phyloP scores from a whole-genome alignment of 73 alveolate species.

The Paramecium tetraurelia region DNA sequence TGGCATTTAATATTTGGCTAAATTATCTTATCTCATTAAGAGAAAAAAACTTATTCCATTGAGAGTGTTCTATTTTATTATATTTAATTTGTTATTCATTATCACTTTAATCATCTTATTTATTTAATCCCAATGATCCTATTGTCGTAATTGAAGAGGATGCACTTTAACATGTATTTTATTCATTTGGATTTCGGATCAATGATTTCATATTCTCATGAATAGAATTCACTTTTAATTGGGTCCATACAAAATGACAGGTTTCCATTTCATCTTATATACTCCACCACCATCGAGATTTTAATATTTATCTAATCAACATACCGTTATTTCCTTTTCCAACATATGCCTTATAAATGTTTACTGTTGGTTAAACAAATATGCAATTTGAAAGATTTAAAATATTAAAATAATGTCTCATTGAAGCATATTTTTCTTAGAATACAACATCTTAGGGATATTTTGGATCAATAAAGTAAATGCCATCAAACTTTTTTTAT shows the following conservation, averaged over 20 bases:
- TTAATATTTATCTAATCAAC: slow-evolving; percentile 71
- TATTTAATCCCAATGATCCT: neutral
- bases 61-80: neutral
- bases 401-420: slow-evolving; percentile 44
- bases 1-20: neutral
- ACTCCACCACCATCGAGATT: slow-evolving; percentile 89
- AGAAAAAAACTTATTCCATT: neutral
- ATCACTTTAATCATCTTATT: slow-evolving; percentile 54
- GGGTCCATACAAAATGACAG: slow-evolving; percentile 83
- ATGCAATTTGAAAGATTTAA: slow-evolving; percentile 19
- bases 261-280: slow-evolving; percentile 70
- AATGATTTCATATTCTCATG: slow-evolving; percentile 34
- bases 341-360: slow-evolving; percentile 68
- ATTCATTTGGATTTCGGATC: slow-evolving; percentile 25
- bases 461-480: slow-evolving; percentile 34
- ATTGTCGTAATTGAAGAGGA: neutral
- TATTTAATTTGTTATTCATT: slow-evolving; percentile 1
- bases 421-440: slow-evolving; percentile 39
- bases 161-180: neutral
- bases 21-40: neutral
- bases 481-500: slow-evolving; percentile 45
- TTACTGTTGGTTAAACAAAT: slow-evolving; percentile 6
- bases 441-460: slow-evolving; percentile 25
- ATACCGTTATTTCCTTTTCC: slow-evolving; percentile 85
- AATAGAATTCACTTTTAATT: slow-evolving; percentile 67